Evolutionary conservation across 148 eudicot genomes (phyloP).

Genomic region (Selenicereus undatus): DNA sequence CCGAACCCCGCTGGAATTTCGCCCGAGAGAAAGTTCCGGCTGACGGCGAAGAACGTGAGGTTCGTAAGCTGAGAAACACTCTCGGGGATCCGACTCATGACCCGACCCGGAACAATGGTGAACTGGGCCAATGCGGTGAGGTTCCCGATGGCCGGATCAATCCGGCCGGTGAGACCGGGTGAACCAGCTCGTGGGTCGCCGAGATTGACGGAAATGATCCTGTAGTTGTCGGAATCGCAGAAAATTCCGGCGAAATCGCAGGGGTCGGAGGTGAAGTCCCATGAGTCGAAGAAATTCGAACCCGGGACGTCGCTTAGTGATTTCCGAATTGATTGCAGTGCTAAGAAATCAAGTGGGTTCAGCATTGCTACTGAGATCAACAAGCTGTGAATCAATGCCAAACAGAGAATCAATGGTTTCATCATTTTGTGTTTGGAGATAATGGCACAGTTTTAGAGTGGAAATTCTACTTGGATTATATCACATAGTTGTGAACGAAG

Average conservation of each 20-base stretch:
- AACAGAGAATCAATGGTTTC: background rate
- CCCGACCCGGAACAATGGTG: slow-evolving; percentile 72
- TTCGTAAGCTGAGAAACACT: slow-evolving; percentile 43
- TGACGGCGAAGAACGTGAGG: slow-evolving; percentile 59
- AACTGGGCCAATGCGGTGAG: slow-evolving; percentile 60
- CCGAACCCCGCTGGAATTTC: slow-evolving; percentile 52
- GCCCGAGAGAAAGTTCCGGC: slow-evolving; percentile 65
- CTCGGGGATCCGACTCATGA: slow-evolving; percentile 51
- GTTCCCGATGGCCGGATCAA: slow-evolving; percentile 68
- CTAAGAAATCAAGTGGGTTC: slow-evolving; percentile 71
- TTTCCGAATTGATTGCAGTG: slow-evolving; percentile 62
- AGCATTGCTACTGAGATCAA: slow-evolving; percentile 34
- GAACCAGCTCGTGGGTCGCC: slow-evolving; percentile 80
- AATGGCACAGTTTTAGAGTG: background rate
- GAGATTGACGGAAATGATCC: slow-evolving; percentile 65
- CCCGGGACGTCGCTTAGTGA: slow-evolving; percentile 57
- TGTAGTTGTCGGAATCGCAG: slow-evolving; percentile 44
- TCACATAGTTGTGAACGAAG: background rate
- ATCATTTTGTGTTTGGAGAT: background rate
- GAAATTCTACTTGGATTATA: background rate
- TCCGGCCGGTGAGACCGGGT: slow-evolving; percentile 64
- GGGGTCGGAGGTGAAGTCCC: slow-evolving; percentile 93
- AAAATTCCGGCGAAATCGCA: slow-evolving; percentile 74
- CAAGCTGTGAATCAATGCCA: background rate
- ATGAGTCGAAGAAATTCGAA: slow-evolving; percentile 57